phyloP scores from a whole-genome alignment of 495 filamentous ascomycete species.

The Penicillium odoratum region DNA sequence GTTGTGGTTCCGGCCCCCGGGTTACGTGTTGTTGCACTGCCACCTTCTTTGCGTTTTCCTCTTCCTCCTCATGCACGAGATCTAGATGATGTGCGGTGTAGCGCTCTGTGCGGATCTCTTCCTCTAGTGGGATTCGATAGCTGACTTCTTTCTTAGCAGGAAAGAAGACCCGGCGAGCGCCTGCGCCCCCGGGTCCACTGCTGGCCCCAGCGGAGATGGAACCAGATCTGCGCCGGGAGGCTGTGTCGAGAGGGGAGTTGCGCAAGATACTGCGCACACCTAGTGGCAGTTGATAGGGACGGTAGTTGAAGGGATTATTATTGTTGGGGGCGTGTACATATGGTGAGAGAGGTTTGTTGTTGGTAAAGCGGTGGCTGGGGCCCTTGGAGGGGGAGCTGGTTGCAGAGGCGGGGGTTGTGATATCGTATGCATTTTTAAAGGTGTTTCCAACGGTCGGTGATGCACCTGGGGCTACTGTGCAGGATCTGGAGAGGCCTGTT shows the following conservation, averaged over 20 bases:
- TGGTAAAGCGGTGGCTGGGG: slow-evolving; percentile 33
- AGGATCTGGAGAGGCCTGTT: slow-evolving; percentile 55
- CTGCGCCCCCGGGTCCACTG: slow-evolving; percentile 31
- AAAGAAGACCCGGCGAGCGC: slow-evolving; percentile 51
- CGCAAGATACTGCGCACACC: slow-evolving; percentile 72
- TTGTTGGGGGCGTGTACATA: slow-evolving; percentile 25
- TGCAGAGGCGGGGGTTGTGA: slow-evolving; percentile 63
- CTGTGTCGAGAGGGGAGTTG: slow-evolving; percentile 62
- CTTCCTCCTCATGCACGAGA: slow-evolving; percentile 15
- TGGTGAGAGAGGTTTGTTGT: slow-evolving; percentile 33
- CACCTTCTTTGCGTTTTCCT: slow-evolving; percentile 8
- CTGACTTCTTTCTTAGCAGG: slow-evolving; percentile 58
- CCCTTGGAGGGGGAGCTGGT: slow-evolving; percentile 39
- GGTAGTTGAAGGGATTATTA: slow-evolving; percentile 29
- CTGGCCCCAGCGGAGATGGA: slow-evolving; percentile 40
- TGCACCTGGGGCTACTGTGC: slow-evolving; percentile 58
- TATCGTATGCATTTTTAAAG: slow-evolving; percentile 75
- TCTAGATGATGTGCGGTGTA: slow-evolving; percentile 52
- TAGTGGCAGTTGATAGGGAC: slow-evolving; percentile 65
- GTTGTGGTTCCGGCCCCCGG: slow-evolving; percentile 7
- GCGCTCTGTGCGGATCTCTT: slow-evolving; percentile 53
- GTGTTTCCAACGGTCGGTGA: slow-evolving; percentile 83
- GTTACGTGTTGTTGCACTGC: not conserved
- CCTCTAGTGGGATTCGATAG: slow-evolving; percentile 53
- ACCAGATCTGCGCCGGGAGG: slow-evolving; percentile 36